These are phyloP conservation scores for Schrenkiella parvula DNA, from an alignment of 345 rosid species.

Conservation along the genomic window DNA sequence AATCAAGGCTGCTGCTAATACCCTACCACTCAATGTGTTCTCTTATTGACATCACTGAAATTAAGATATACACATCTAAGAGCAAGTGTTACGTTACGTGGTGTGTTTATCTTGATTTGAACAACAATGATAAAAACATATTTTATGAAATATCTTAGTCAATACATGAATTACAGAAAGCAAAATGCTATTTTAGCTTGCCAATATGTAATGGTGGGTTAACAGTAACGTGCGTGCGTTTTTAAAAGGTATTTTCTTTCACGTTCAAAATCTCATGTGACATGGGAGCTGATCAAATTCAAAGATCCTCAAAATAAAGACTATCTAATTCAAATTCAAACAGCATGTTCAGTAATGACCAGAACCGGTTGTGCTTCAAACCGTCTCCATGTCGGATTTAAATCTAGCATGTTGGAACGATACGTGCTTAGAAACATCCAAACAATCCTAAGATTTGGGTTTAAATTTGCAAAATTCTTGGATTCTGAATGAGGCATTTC, in stretches of 20 bases:
- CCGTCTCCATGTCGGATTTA: no score
- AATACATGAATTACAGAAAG: not conserved
- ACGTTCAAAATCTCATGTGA: not conserved
- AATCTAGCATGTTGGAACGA: no score
- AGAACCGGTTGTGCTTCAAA: not conserved
- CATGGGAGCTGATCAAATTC: not conserved
- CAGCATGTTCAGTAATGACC: not conserved
- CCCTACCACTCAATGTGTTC: constrained; percentile 17
- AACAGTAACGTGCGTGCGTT: not conserved
- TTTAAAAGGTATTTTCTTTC: not conserved
- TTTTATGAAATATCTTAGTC: not conserved
- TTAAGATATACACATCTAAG: not conserved
- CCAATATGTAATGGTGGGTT: not conserved
- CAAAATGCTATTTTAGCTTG: not conserved
- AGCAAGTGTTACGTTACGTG: constrained; percentile 15
- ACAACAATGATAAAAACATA: not conserved
- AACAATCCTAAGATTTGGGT: no score
- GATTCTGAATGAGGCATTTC: no score
- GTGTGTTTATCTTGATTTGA: constrained; percentile 19
- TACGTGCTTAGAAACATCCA: no score
- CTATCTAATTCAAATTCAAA: not conserved
- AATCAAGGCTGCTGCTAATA: constrained; percentile 13
- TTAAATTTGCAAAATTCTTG: no score
- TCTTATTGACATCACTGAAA: constrained; percentile 24
- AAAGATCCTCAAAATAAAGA: not conserved